These are phyloP conservation scores for Ustulina deusta DNA, from an alignment of 2,329 filamentous ascomycete genomes.

Conservation along the genomic window DNA sequence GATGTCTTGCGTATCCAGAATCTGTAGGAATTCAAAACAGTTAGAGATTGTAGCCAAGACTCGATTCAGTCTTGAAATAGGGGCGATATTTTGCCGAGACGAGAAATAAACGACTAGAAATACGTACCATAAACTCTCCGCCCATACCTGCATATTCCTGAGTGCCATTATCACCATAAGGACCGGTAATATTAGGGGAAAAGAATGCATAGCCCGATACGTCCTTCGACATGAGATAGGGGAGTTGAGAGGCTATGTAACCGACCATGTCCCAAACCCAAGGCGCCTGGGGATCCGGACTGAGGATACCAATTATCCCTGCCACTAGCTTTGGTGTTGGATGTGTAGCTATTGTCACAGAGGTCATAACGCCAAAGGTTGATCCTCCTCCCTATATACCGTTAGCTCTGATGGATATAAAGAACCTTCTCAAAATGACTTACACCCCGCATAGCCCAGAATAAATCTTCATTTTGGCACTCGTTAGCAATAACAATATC, in stretches of 20 bases:
- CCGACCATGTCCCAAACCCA: conserved; percentile 61
- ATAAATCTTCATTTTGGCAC: conserved; percentile 67
- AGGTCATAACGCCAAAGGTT: conserved; percentile 71
- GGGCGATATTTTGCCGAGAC: not conserved
- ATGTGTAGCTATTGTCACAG: conserved; percentile 66
- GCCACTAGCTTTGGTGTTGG: conserved; percentile 51
- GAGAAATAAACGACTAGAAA: not conserved
- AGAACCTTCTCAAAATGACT: conserved; percentile 40
- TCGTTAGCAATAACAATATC: conserved; percentile 64
- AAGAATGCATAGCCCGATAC: conserved; percentile 63
- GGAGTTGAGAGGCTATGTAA: conserved; percentile 60
- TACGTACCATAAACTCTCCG: conserved; percentile 47
- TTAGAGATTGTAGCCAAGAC: not conserved
- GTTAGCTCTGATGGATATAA: conserved; percentile 7
- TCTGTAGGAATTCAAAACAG: conserved; percentile 2
- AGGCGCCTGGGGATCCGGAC: conserved; percentile 47
- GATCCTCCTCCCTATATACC: conserved; percentile 64
- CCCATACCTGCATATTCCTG: conserved; percentile 49
- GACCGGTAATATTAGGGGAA: conserved; percentile 47
- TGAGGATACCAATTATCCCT: conserved; percentile 48
- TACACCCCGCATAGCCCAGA: conserved; percentile 73
- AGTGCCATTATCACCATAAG: conserved; percentile 16
- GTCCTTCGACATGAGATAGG: conserved; percentile 62
- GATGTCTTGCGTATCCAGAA: conserved; percentile 53
- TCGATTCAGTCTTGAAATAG: not conserved